phyloP scores from a whole-genome alignment of 2,329 filamentous ascomycete genomes.

The Penicillium expansum region DNA sequence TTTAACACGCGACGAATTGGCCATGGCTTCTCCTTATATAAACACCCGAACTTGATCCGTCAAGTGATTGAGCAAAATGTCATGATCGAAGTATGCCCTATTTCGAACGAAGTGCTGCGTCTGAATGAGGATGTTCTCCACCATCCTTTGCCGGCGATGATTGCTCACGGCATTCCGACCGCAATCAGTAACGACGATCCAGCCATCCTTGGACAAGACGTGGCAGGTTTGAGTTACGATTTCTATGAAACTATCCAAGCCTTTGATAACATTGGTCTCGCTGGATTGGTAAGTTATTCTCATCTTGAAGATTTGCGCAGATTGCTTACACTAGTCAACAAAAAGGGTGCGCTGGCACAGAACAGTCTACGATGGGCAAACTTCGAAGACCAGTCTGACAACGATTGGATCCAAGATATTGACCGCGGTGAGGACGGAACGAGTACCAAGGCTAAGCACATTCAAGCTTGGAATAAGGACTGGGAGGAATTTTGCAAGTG shows the following conservation, averaged over 20 bases:
- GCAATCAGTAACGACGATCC: conserved; percentile 87
- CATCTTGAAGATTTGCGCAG: not conserved
- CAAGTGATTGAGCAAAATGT: conserved; percentile 84
- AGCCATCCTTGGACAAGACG: conserved; percentile 78
- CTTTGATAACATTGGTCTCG: conserved; percentile 72
- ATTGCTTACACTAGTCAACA: not conserved
- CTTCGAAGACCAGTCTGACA: conserved; percentile 71
- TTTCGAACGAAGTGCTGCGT: conserved; percentile 82
- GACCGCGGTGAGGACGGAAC: conserved; percentile 67
- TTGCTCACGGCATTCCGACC: conserved; percentile 77
- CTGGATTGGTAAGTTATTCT: not conserved
- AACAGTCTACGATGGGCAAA: conserved; percentile 85
- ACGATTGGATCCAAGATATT: conserved; percentile 70
- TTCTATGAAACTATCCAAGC: conserved; percentile 90
- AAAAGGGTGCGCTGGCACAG: conserved; percentile 64
- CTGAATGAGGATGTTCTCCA: conserved; percentile 71
- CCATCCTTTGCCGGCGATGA: conserved; percentile 76
- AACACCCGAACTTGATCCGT: conserved; percentile 81
- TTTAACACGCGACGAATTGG: conserved; percentile 82
- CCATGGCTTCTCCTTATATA: conserved; percentile 81
- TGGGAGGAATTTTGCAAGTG: conserved; percentile 89
- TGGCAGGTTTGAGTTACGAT: conserved; percentile 79
- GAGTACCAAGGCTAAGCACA: conserved; percentile 64
- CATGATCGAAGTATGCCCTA: conserved; percentile 81
- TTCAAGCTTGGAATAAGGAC: conserved; percentile 72